These are phyloP conservation scores for Mucor racemosus DNA, from an alignment of 371 early-diverging fungal species.

Conservation along the genomic window DNA sequence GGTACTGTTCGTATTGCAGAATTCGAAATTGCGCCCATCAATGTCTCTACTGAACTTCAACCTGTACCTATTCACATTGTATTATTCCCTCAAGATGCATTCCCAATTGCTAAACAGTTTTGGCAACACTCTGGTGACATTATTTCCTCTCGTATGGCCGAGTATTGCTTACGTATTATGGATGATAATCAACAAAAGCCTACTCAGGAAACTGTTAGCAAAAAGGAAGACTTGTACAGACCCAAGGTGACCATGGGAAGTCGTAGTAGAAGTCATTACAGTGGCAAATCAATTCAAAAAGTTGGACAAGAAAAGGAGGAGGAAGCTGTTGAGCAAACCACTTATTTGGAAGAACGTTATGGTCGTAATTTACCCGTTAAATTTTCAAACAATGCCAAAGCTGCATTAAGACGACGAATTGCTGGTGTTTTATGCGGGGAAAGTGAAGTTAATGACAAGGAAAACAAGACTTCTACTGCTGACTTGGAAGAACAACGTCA, in stretches of 20 bases:
- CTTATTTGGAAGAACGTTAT: constrained; percentile 90
- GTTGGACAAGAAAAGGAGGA: constrained; percentile 24
- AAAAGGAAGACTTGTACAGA: constrained; percentile 14
- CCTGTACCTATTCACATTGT: constrained; percentile 67
- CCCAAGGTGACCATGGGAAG: constrained; percentile 26
- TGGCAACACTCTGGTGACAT: constrained; percentile 97
- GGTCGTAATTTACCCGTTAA: constrained; percentile 85
- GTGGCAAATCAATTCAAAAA: constrained; percentile 11
- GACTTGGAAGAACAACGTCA: constrained; percentile 36
- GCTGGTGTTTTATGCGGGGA: constrained; percentile 73
- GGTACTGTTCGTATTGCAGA: constrained; percentile 67
- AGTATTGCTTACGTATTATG: constrained; percentile 74
- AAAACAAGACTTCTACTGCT: constrained; percentile 31
- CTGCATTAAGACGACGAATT: constrained; percentile 77
- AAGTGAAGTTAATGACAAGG: constrained; percentile 26
- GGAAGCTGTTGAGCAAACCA: constrained; percentile 52
- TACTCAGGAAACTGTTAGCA: not conserved
- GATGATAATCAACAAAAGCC: constrained; percentile 44
- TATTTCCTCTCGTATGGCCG: constrained; percentile 87
- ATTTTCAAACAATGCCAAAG: constrained; percentile 77
- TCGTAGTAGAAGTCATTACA: constrained; percentile 29
- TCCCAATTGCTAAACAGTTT: constrained; percentile 80
- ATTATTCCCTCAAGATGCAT: constrained; percentile 73
- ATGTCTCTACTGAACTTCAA: constrained; percentile 32
- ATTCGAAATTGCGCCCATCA: constrained; percentile 54